Percentiles rank a stretch among this genome's conserved stretches.
These are phyloP conservation scores for Rusavskia elegans DNA, from an alignment of 495 filamentous ascomycete genomes.

Conservation along the genomic window DNA sequence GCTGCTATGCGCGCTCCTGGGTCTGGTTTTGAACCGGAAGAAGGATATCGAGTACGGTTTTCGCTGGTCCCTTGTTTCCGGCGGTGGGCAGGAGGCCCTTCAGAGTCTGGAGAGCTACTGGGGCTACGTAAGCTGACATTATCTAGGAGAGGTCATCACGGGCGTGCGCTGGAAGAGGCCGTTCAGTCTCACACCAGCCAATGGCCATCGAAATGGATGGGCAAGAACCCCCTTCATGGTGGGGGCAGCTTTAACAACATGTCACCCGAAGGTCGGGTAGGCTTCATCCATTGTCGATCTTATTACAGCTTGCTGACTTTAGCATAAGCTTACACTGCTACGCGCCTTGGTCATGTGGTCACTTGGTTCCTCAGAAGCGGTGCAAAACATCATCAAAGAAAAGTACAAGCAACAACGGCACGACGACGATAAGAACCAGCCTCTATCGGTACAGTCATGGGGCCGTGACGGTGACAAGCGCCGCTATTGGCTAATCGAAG, in stretches of 20 bases:
- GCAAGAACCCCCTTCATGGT: slow-evolving; percentile 68
- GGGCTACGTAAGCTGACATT: background rate
- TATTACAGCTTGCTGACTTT: slow-evolving; percentile 1
- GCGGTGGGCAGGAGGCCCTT: background rate
- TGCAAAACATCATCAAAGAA: slow-evolving; percentile 66
- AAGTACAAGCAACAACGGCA: slow-evolving; percentile 81
- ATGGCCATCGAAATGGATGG: slow-evolving; percentile 81
- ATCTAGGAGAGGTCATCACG: slow-evolving; percentile 65
- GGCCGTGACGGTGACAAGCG: slow-evolving; percentile 81
- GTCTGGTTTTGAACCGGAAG: slow-evolving; percentile 85
- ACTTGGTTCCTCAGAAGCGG: slow-evolving; percentile 72
- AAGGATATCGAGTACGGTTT: slow-evolving; percentile 84
- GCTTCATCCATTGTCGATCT: slow-evolving; percentile 18
- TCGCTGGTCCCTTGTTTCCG: background rate
- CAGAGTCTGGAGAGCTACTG: background rate
- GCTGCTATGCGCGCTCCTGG: slow-evolving; percentile 75
- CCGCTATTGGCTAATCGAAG: slow-evolving; percentile 86
- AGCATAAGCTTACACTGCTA: slow-evolving; percentile 56
- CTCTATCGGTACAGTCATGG: slow-evolving; percentile 88
- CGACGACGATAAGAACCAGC: slow-evolving; percentile 85
- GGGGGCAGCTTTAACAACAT: slow-evolving; percentile 64
- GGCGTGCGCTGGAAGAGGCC: slow-evolving; percentile 85
- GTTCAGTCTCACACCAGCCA: slow-evolving; percentile 69
- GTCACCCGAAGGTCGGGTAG: slow-evolving; percentile 65
- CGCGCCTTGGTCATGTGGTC: slow-evolving; percentile 77